Evolutionary conservation across 495 filamentous ascomycete genomes (phyloP).

Genomic region (Paragyromitra xinjiangensis): DNA sequence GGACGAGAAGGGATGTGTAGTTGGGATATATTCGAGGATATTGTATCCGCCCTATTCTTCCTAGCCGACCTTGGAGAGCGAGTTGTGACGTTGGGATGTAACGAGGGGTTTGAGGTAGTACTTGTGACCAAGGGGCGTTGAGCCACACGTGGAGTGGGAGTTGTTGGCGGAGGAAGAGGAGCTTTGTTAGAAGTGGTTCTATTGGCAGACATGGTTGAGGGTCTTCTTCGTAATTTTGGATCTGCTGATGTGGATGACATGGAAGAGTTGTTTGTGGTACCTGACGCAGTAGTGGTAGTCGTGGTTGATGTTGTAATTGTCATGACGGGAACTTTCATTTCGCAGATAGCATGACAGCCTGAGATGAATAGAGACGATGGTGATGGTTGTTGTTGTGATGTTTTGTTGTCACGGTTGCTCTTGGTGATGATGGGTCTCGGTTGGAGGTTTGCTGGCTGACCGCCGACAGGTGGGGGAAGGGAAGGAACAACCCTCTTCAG

Average conservation of each 20-base stretch:
- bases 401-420: constrained; percentile 44
- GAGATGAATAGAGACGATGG: constrained; percentile 13
- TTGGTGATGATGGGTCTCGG: constrained; percentile 11
- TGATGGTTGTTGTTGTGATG: constrained; percentile 3
- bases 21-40: constrained; percentile 47
- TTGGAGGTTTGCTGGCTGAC: constrained; percentile 23
- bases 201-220: constrained; percentile 50
- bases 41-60: constrained; percentile 53
- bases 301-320: constrained; percentile 46
- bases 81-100: constrained; percentile 52
- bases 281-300: constrained; percentile 21
- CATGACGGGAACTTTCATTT: constrained; percentile 55
- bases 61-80: constrained; percentile 50
- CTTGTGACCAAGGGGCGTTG: constrained; percentile 39
- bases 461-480: constrained; percentile 11
- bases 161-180: constrained; percentile 44
- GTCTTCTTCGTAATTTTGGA: constrained; percentile 38
- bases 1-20: constrained; percentile 46
- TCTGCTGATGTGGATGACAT: constrained; percentile 40
- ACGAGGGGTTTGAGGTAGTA: constrained; percentile 30
- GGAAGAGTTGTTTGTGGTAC: constrained; percentile 20
- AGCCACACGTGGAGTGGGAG: constrained; percentile 50
- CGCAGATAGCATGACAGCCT: constrained; percentile 41
- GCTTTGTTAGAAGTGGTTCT: constrained; percentile 38
- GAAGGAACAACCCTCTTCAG: constrained; percentile 16